phyloP scores from a whole-genome alignment of 2,329 filamentous ascomycete species.

The Gaeumannomyces tritici region DNA sequence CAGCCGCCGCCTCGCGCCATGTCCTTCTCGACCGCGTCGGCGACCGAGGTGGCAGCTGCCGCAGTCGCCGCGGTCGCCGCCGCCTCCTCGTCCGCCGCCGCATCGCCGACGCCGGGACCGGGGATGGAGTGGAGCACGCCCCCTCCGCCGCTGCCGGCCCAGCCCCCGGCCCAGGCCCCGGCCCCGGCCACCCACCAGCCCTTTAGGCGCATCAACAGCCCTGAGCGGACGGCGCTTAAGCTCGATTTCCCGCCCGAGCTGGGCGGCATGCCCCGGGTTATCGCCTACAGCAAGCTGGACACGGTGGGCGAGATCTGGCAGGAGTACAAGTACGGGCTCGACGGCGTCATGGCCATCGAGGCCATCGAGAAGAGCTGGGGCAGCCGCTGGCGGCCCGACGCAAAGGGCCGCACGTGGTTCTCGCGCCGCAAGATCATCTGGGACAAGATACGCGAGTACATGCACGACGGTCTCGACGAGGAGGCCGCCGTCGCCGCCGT shows the following conservation, averaged over 20 bases:
- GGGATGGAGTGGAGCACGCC: neutral
- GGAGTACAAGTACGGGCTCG: constrained; percentile 25
- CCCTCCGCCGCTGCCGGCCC: neutral
- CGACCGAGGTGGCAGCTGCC: neutral
- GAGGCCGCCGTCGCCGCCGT: constrained; percentile 23
- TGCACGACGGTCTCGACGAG: constrained; percentile 23
- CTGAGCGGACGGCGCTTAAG: constrained; percentile 11
- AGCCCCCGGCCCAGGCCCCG: too few relatives aligned
- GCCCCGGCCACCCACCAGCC: too few relatives aligned
- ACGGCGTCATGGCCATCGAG: constrained; percentile 25
- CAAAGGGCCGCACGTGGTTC: constrained; percentile 26
- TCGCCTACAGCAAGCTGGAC: constrained; percentile 20
- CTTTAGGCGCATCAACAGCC: neutral
- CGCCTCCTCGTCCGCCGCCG: neutral
- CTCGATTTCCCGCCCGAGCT: constrained; percentile 14
- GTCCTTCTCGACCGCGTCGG: neutral
- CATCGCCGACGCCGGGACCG: neutral
- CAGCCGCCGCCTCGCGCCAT: neutral
- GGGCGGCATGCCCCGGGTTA: constrained; percentile 21
- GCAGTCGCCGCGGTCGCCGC: neutral
- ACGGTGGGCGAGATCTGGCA: constrained; percentile 26
- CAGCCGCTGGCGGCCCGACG: constrained; percentile 25
- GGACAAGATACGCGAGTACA: constrained; percentile 27
- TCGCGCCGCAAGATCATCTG: constrained; percentile 27
- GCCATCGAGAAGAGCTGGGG: constrained; percentile 23